Percentiles rank a stretch among this genome's conserved stretches.
These are phyloP conservation scores for Elongisporangium prolatum DNA, from an alignment of 352 stramenopile species.

Conservation along the genomic window DNA sequence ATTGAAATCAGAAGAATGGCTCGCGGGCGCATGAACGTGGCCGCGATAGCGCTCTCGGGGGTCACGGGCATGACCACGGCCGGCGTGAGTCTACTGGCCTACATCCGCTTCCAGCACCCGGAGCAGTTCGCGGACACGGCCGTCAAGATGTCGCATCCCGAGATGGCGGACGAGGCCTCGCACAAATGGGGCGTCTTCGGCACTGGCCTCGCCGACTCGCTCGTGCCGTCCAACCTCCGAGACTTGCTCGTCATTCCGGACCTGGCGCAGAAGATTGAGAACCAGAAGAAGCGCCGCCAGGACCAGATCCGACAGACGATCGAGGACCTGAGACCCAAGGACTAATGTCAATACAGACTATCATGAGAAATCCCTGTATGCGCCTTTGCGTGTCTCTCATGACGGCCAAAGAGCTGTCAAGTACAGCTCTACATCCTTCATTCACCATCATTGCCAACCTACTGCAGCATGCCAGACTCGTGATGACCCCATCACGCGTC, in stretches of 20 bases:
- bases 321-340: constrained; percentile 74
- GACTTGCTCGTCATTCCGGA: constrained; percentile 58
- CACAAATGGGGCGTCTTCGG: constrained; percentile 82
- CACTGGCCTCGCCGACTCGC: constrained; percentile 62
- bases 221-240: constrained; percentile 60
- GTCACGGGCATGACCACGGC: constrained; percentile 79
- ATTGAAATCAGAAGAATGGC: constrained; percentile 16
- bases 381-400: neutral
- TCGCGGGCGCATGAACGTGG: constrained; percentile 39
- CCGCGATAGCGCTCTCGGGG: constrained; percentile 60
- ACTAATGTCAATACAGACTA: constrained; percentile 2
- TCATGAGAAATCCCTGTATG: neutral
- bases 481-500: neutral
- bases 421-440: no score
- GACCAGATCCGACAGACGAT: constrained; percentile 70
- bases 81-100: constrained; percentile 74
- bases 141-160: constrained; percentile 72
- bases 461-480: neutral
- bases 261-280: constrained; percentile 62
- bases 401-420: no score
- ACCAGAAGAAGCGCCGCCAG: constrained; percentile 63
- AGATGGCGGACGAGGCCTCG: constrained; percentile 64
- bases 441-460: no score
- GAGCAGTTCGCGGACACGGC: constrained; percentile 79
- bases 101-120: constrained; percentile 80